These are phyloP conservation scores for Fabrea salina DNA, from an alignment of 169 alveolate genomes.

Conservation along the genomic window DNA sequence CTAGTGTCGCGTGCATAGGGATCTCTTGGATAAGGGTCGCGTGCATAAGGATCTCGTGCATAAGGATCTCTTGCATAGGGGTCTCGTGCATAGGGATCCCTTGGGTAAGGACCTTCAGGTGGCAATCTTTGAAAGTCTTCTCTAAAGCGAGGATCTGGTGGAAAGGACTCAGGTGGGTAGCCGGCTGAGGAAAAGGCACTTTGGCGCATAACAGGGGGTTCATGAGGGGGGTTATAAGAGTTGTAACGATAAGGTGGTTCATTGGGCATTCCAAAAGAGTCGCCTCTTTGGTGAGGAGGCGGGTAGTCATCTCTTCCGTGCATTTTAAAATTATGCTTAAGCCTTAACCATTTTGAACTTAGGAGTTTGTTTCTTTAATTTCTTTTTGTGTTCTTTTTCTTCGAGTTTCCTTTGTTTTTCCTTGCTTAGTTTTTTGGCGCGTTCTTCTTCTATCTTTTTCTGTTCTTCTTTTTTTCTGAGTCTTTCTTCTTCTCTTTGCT, in stretches of 20 bases:
- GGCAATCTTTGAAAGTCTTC: too few relatives aligned
- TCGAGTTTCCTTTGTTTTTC: slow-evolving; percentile 22
- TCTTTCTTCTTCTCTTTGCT: slow-evolving; percentile 29
- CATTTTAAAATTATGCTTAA: too few relatives aligned
- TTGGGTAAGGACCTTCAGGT: too few relatives aligned
- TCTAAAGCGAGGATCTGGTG: too few relatives aligned
- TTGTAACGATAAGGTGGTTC: too few relatives aligned
- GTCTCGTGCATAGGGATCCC: background rate
- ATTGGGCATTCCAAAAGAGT: too few relatives aligned
- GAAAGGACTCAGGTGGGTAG: too few relatives aligned
- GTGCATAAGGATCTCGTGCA: background rate
- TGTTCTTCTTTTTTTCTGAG: slow-evolving; percentile 1
- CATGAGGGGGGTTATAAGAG: too few relatives aligned
- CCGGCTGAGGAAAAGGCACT: too few relatives aligned
- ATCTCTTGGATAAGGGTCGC: background rate
- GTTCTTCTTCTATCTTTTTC: slow-evolving; percentile 19
- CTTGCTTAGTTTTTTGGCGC: slow-evolving; percentile 11
- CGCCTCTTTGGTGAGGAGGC: too few relatives aligned
- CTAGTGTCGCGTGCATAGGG: background rate
- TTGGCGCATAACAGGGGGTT: too few relatives aligned
- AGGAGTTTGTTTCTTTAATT: background rate
- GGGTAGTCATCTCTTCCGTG: too few relatives aligned
- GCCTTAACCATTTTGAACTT: slow-evolving; percentile 25
- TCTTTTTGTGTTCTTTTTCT: slow-evolving; percentile 17
- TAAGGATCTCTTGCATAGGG: background rate